These are phyloP conservation scores for Neospora caninum DNA, from an alignment of 169 alveolate genomes.

Conservation along the genomic window DNA sequence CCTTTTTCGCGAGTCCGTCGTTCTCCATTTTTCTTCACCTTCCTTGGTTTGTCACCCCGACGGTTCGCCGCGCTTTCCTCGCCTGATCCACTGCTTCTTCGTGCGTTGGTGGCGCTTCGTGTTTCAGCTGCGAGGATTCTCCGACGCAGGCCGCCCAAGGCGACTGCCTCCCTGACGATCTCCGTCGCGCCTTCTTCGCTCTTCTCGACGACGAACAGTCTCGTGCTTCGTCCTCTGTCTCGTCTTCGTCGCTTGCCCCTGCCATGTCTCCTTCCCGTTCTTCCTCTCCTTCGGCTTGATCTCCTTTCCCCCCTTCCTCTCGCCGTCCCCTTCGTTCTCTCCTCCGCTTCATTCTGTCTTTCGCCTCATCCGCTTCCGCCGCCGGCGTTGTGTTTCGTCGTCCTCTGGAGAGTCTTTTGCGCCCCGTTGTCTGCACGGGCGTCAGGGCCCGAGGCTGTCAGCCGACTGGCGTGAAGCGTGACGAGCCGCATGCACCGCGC, in stretches of 20 bases:
- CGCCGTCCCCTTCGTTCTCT: too few species aligned
- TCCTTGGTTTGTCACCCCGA: not conserved
- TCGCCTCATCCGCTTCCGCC: not conserved
- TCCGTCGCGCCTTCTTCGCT: not conserved
- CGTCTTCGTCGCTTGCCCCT: not conserved
- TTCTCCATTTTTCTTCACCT: not conserved
- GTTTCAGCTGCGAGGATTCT: not conserved
- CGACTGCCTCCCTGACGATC: slow-evolving; percentile 1
- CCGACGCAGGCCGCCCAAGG: not conserved
- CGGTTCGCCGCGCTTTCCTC: too few species aligned
- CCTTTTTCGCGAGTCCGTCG: not conserved
- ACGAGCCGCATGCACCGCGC: too few species aligned
- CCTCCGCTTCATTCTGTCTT: too few species aligned
- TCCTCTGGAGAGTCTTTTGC: too few species aligned
- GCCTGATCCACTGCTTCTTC: too few species aligned
- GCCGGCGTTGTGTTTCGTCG: not conserved
- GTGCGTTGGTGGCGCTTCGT: not conserved
- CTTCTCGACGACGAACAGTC: not conserved
- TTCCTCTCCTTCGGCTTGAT: not conserved
- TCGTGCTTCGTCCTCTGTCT: not conserved
- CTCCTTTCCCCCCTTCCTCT: not conserved
- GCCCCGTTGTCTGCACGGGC: too few species aligned
- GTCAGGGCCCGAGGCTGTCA: too few species aligned
- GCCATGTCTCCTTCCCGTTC: not conserved
- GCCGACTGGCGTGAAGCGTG: too few species aligned